These are phyloP conservation scores for Noccaea bulbosa DNA, from an alignment of 345 rosid genomes.

Conservation along the genomic window DNA sequence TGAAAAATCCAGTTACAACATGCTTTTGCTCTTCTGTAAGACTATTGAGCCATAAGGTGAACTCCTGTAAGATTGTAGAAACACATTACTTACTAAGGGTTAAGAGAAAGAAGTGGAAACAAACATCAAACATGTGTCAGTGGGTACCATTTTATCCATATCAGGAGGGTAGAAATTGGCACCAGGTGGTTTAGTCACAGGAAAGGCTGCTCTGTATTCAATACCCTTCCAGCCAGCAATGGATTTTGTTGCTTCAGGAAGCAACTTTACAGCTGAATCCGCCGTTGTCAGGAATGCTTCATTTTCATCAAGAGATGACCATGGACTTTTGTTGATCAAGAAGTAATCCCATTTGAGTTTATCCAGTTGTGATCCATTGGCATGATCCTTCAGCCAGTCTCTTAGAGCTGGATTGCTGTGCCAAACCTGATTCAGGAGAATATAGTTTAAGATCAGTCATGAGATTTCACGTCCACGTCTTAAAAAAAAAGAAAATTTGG, in stretches of 20 bases:
- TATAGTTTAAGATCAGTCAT: constrained; percentile 26
- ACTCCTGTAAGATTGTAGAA: constrained; percentile 61
- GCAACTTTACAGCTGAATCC: constrained; percentile 78
- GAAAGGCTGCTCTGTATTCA: constrained; percentile 84
- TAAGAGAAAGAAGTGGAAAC: neutral
- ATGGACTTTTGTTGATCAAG: constrained; percentile 85
- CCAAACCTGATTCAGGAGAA: constrained; percentile 65
- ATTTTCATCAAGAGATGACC: constrained; percentile 95
- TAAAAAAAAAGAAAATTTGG: constrained; percentile 1
- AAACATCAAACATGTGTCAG: constrained; percentile 3
- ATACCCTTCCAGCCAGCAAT: constrained; percentile 90
- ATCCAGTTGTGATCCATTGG: constrained; percentile 67
- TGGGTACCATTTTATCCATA: constrained; percentile 81
- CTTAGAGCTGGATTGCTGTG: constrained; percentile 75
- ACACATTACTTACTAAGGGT: constrained; percentile 12
- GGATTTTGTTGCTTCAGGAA: constrained; percentile 68
- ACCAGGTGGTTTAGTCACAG: constrained; percentile 79
- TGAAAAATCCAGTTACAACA: constrained; percentile 77
- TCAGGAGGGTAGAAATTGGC: constrained; percentile 97
- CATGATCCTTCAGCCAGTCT: constrained; percentile 81
- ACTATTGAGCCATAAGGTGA: constrained; percentile 64
- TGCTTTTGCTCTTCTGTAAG: constrained; percentile 58
- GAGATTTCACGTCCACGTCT: constrained; percentile 11
- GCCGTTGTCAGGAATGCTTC: constrained; percentile 83
- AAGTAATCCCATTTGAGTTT: constrained; percentile 75